Conservation (phyloP, 306 rosid genomes). For the Ormosia semicastrata region DNA sequence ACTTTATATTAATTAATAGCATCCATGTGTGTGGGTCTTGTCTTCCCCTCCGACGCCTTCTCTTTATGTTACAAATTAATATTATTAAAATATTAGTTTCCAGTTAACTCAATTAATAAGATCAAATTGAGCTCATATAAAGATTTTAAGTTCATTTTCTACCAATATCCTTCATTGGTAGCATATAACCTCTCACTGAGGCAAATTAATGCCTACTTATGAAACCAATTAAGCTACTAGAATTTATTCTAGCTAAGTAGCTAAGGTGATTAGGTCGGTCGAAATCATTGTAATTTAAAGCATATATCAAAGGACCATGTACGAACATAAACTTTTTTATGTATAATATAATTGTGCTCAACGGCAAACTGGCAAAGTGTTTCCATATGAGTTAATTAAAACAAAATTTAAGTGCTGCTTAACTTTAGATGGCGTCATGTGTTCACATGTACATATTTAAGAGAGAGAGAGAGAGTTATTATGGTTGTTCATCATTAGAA, state of each 20-base stretch:
- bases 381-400: not conserved
- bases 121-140: not conserved
- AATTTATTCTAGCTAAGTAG: not conserved
- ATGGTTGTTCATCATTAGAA: not conserved
- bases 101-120: not conserved
- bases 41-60: not conserved
- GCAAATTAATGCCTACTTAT: not conserved
- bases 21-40: conserved; percentile 29
- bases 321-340: not conserved
- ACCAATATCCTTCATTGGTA: not conserved
- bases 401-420: not conserved
- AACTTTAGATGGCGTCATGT: not conserved
- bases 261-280: not conserved
- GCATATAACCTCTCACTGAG: not conserved
- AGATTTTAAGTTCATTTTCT: not conserved
- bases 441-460: not conserved
- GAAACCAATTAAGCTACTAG: not conserved
- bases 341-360: not conserved
- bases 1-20: conserved; percentile 7
- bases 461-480: not conserved
- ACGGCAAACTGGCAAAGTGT: not conserved
- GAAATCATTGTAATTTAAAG: not conserved
- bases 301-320: not conserved
- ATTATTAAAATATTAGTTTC: not conserved
- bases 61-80: not conserved